A percentile compares a stretch with the other conserved stretches of the same genome.
Conservation (phyloP, 2,329 filamentous ascomycete species). For the Claviceps sp. region DNA sequence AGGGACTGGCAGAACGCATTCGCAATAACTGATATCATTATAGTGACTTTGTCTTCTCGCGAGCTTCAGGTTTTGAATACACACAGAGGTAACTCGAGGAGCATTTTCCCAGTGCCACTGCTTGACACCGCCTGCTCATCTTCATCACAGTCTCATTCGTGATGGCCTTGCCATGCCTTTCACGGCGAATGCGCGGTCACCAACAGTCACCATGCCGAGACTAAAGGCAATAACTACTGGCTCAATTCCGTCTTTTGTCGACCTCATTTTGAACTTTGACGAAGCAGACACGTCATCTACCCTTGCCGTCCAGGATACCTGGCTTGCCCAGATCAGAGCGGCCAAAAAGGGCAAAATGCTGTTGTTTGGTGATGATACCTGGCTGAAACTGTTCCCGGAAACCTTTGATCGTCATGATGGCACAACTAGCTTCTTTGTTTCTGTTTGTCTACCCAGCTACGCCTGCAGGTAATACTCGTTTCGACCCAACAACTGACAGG, state of each 20-base stretch:
- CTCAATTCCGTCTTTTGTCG: constrained; percentile 94
- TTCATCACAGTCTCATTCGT: constrained; percentile 57
- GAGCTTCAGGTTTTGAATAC: constrained; percentile 68
- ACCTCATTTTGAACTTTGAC: constrained; percentile 91
- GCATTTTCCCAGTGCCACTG: neutral
- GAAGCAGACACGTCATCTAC: constrained; percentile 87
- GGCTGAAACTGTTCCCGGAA: constrained; percentile 88
- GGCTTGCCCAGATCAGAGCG: constrained; percentile 83
- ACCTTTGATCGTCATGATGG: constrained; percentile 82
- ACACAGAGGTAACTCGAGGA: constrained; percentile 59
- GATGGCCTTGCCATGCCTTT: constrained; percentile 78
- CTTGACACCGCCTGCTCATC: neutral
- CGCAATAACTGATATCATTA: neutral
- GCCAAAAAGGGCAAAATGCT: constrained; percentile 60
- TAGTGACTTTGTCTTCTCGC: constrained; percentile 86
- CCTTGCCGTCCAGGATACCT: constrained; percentile 80
- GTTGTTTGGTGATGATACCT: constrained; percentile 97
- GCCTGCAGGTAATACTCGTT: neutral
- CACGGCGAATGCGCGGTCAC: constrained; percentile 89
- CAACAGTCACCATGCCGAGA: constrained; percentile 95
- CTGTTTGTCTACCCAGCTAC: constrained; percentile 45
- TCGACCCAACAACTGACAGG: neutral
- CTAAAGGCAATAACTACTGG: constrained; percentile 96
- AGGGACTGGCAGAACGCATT: neutral
- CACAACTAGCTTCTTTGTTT: constrained; percentile 95